Evolutionary conservation across 768 basidiomycete genomes (phyloP).

Genomic region (Calocybe indica): DNA sequence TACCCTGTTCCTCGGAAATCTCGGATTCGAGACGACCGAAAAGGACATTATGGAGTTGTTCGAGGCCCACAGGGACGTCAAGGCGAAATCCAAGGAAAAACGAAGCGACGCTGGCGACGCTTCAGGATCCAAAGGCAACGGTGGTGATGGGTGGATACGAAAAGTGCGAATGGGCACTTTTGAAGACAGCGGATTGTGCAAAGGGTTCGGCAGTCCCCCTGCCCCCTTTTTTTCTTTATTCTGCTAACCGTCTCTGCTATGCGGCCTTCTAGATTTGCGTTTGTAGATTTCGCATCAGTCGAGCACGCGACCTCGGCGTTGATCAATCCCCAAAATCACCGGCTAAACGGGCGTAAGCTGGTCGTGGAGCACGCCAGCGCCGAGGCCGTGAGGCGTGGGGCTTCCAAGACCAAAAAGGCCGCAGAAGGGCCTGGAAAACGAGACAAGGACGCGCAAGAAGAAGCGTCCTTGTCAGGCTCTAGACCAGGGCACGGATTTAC

Average conservation of each 20-base stretch:
- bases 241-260: slow-evolving; percentile 1
- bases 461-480: too few species aligned
- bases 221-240: background rate
- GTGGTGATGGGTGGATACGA: slow-evolving; percentile 53
- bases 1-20: slow-evolving; percentile 90
- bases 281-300: slow-evolving; percentile 81
- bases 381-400: slow-evolving; percentile 85
- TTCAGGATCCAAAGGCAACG: slow-evolving; percentile 19
- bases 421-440: slow-evolving; percentile 4
- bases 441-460: background rate
- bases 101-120: slow-evolving; percentile 19
- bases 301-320: slow-evolving; percentile 81
- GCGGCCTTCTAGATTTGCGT: slow-evolving; percentile 66
- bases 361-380: slow-evolving; percentile 86
- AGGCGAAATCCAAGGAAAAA: slow-evolving; percentile 23
- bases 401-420: slow-evolving; percentile 28
- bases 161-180: slow-evolving; percentile 94
- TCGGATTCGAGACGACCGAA: slow-evolving; percentile 87
- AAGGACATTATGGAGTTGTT: slow-evolving; percentile 67
- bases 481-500: background rate
- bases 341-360: slow-evolving; percentile 76
- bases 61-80: slow-evolving; percentile 52
- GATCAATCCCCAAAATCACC: slow-evolving; percentile 79
- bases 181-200: slow-evolving; percentile 91
- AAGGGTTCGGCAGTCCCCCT: slow-evolving; percentile 58